phyloP scores from a whole-genome alignment of 441 rosid genomes.

The Croton laevigatus region DNA sequence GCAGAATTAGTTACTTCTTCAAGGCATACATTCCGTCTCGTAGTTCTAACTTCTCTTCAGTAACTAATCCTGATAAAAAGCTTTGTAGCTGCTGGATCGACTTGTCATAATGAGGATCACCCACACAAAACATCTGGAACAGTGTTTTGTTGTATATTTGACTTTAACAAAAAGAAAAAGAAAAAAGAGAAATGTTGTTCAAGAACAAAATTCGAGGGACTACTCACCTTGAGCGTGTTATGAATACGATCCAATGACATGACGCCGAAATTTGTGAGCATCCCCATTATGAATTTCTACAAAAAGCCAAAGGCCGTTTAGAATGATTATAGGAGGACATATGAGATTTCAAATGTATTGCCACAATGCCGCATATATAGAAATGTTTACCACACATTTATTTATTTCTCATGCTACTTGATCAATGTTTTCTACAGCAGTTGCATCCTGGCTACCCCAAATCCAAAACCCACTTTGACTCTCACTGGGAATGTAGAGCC shows the following conservation, averaged over 20 bases:
- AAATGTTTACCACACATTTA: background rate
- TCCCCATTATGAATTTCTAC: slow-evolving; percentile 92
- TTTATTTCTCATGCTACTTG: background rate
- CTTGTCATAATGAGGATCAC: slow-evolving; percentile 88
- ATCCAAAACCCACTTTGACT: background rate
- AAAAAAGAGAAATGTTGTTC: background rate
- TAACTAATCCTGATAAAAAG: slow-evolving; percentile 78
- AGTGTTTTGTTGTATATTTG: slow-evolving; percentile 6
- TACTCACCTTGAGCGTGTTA: slow-evolving; percentile 78
- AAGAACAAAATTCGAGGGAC: background rate
- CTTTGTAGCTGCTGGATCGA: slow-evolving; percentile 91
- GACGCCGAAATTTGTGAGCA: slow-evolving; percentile 92
- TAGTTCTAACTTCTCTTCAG: slow-evolving; percentile 86
- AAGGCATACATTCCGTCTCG: slow-evolving; percentile 74
- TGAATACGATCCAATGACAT: slow-evolving; percentile 89
- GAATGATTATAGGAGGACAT: slow-evolving; percentile 15
- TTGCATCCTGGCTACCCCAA: background rate
- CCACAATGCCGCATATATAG: background rate
- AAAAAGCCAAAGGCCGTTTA: slow-evolving; percentile 27
- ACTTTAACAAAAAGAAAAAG: background rate
- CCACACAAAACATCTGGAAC: slow-evolving; percentile 84
- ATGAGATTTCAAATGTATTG: background rate
- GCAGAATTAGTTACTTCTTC: slow-evolving; percentile 56
- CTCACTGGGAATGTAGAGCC: background rate
- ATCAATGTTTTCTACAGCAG: background rate